phyloP scores from a whole-genome alignment of 2,329 filamentous ascomycete species.

The Trichoderma endophyticum region DNA sequence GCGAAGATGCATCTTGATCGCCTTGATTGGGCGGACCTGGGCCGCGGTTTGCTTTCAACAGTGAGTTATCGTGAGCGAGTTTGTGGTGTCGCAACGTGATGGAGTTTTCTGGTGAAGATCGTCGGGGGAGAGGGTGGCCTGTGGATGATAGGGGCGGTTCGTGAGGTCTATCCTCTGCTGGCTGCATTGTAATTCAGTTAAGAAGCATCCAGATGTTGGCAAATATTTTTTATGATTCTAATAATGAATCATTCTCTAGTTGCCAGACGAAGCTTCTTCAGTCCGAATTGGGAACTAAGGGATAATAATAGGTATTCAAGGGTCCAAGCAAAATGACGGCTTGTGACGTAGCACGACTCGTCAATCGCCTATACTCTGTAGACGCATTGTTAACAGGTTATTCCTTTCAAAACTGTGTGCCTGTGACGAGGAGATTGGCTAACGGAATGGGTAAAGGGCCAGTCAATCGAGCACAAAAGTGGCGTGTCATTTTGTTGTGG shows the following conservation, averaged over 20 bases:
- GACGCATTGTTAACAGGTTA: neutral
- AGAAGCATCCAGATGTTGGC: neutral
- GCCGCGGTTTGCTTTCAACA: conserved; percentile 28
- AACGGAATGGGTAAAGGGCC: conserved; percentile 27
- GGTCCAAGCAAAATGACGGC: conserved; percentile 3
- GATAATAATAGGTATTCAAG: neutral
- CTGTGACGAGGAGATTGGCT: neutral
- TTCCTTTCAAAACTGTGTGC: neutral
- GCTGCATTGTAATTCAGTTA: conserved; percentile 30
- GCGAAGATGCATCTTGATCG: conserved; percentile 22
- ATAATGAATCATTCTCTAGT: neutral
- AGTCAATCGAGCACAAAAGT: neutral
- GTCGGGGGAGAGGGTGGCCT: conserved; percentile 44
- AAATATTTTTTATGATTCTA: neutral
- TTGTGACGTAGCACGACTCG: conserved; percentile 19
- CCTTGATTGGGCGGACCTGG: conserved; percentile 23
- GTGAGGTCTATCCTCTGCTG: conserved; percentile 25
- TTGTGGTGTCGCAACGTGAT: conserved; percentile 48
- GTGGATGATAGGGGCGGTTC: conserved; percentile 26
- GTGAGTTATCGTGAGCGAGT: conserved; percentile 42
- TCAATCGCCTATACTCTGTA: conserved; percentile 5
- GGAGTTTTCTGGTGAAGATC: conserved; percentile 44
- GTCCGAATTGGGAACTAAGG: neutral
- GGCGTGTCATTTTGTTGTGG: conserved; percentile 28
- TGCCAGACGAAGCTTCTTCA: neutral